Evolutionary conservation across 1,139 yeast species (phyloP).

Genomic region (Yamadazyma trypodendri): DNA sequence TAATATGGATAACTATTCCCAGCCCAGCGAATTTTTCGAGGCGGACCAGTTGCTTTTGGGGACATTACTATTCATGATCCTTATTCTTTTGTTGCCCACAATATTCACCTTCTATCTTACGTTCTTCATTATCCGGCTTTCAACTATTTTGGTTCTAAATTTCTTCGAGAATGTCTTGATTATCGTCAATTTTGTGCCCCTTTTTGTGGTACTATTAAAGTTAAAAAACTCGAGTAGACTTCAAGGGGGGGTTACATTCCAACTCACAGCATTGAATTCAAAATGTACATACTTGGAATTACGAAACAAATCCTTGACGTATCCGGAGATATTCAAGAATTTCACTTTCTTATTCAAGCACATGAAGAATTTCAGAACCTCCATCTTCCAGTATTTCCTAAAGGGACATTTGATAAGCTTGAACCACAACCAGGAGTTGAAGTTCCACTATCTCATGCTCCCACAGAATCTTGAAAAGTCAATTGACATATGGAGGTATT

Average conservation of each 20-base stretch:
- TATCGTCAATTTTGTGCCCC: slow-evolving; percentile 76
- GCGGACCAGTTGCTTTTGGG: slow-evolving; percentile 87
- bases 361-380: slow-evolving; percentile 30
- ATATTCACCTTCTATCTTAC: slow-evolving; percentile 79
- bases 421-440: slow-evolving; percentile 29
- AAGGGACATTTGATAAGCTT: slow-evolving; percentile 33
- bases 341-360: slow-evolving; percentile 32
- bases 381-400: slow-evolving; percentile 27
- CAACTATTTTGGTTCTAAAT: slow-evolving; percentile 50
- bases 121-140: slow-evolving; percentile 61
- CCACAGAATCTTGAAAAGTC: slow-evolving; percentile 37
- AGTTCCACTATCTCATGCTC: slow-evolving; percentile 42
- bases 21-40: slow-evolving; percentile 55
- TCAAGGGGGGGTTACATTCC: slow-evolving; percentile 81
- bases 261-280: slow-evolving; percentile 11
- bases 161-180: slow-evolving; percentile 62
- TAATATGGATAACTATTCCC: slow-evolving; percentile 48
- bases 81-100: slow-evolving; percentile 81
- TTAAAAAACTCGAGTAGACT: slow-evolving; percentile 79
- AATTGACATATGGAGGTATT: slow-evolving; percentile 30
- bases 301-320: slow-evolving; percentile 40
- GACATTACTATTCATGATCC: slow-evolving; percentile 78
- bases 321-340: slow-evolving; percentile 36
- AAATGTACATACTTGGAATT: slow-evolving; percentile 28
- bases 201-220: slow-evolving; percentile 76